Evolutionary conservation across 192 early-diverging fungal species (phyloP).

Genomic region (Chytriomyces sp.): DNA sequence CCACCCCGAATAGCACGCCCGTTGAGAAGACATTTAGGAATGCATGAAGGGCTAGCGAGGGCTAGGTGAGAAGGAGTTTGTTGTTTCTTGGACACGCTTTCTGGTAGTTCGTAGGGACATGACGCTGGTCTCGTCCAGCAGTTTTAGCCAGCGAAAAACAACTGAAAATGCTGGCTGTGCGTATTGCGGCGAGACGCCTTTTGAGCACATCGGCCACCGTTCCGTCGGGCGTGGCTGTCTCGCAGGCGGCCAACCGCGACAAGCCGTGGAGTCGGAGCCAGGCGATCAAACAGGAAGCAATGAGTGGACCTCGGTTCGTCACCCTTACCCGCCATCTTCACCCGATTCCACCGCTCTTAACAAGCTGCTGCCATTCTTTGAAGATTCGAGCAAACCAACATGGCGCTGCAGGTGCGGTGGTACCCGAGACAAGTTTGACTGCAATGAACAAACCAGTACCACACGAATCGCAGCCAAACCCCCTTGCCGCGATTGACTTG

Average conservation of each 20-base stretch:
- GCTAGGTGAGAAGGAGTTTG: no score
- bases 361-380: not conserved
- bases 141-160: no score
- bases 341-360: no score
- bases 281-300: slow-evolving; percentile 66
- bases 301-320: slow-evolving; percentile 68
- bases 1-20: no score
- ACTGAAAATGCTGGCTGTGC: slow-evolving; percentile 34
- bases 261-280: slow-evolving; percentile 79
- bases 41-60: no score
- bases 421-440: not conserved
- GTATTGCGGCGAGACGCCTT: slow-evolving; percentile 9
- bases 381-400: slow-evolving; percentile 82
- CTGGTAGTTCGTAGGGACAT: no score
- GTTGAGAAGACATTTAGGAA: no score
- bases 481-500: slow-evolving; percentile 87
- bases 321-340: not conserved
- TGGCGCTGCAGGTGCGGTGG: slow-evolving; percentile 68
- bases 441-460: not conserved
- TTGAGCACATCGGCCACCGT: not conserved
- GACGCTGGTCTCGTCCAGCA: no score
- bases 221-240: slow-evolving; percentile 13
- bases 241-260: slow-evolving; percentile 76
- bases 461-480: slow-evolving; percentile 68
- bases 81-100: no score